Evolutionary conservation across 108 stramenopile species (phyloP), one percentile per base, ranked within the genome.

Genomic region (Cyclostephanos tholiformis): DNA sequence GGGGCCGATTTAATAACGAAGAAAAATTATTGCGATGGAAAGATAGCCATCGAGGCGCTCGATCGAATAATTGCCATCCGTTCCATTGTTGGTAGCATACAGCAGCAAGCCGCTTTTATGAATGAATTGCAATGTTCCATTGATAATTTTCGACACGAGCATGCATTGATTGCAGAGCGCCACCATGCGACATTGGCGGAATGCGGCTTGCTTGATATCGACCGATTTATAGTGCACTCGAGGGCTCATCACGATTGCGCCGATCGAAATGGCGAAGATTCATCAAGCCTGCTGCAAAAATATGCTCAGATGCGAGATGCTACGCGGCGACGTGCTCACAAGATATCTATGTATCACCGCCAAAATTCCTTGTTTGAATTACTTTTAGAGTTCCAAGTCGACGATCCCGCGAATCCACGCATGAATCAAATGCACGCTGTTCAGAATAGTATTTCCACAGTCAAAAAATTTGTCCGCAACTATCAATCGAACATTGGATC

Each of bases 241-340:
- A 25, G 49, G 16, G 38, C 71, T 0, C n/a, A 55, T 32, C 38
- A 56, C 26, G 41, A 74, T 67, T 43, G 32, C 36, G 19, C 44
- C 13, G 25, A 29, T 12, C 26, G 23, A 52, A 35, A 41, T 39
- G 30, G 48, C 27, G 35, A 60, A 19, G 35, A 60, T 0, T 60
- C 59, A 38, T 57, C 56, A 23, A 29, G 20, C 52, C 3, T 22
- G 16, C 48, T 74, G 3, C 53, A 75, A 38, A 67, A 59, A 51
- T 82, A 82, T 39, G 53, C 51, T 75, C 65, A 74, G 67, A 50
- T 72, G 38, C 61, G 80, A n/a, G 74, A 82, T 82, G 74, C 30
- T 51, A 71, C 63, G 55, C 56, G 80, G 12, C 64, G 52, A 36
- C 64, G 48, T 4, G 65, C 80, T 6, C 80, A 82, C 58, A 71